Conservation (phyloP, 2,329 filamentous ascomycete species). For the Phaeosphaeriaceae sp. region DNA sequence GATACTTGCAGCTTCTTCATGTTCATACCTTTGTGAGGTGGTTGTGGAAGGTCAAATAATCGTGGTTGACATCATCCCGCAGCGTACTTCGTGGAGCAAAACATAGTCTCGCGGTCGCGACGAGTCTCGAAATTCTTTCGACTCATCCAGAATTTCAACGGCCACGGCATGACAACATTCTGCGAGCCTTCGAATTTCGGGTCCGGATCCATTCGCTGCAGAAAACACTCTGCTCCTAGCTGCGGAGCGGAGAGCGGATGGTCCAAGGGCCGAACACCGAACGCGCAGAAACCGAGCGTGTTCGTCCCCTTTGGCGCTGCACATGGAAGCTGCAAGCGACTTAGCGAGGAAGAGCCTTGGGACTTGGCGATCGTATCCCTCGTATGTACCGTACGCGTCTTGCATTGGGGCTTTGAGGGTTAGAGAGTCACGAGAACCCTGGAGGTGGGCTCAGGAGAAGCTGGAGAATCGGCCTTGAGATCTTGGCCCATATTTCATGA, state of each 20-base stretch:
- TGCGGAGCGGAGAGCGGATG: conserved; percentile 24
- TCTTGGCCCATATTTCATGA: background rate
- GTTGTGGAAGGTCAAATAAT: background rate
- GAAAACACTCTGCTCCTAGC: conserved; percentile 8
- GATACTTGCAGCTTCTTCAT: background rate
- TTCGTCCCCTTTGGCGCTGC: conserved; percentile 22
- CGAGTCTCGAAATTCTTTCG: background rate
- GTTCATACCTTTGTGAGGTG: background rate
- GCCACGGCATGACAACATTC: background rate
- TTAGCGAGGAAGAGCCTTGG: conserved; percentile 8
- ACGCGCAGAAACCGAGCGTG: conserved; percentile 17
- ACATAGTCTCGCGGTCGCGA: background rate
- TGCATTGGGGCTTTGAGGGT: conserved; percentile 16
- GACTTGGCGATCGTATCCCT: conserved; percentile 7
- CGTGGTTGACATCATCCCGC: conserved; percentile 11
- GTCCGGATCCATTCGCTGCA: conserved; percentile 10
- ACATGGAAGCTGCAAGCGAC: background rate
- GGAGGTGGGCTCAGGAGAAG: conserved; percentile 2
- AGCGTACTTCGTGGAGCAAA: background rate
- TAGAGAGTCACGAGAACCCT: conserved; percentile 2
- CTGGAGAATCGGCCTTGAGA: background rate
- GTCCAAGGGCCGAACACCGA: conserved; percentile 26
- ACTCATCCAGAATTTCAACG: conserved; percentile 3
- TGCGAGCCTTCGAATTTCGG: background rate
- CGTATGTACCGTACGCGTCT: conserved; percentile 14